Conservation (phyloP, 2,329 filamentous ascomycete genomes). For the Aureobasidium sp. region DNA sequence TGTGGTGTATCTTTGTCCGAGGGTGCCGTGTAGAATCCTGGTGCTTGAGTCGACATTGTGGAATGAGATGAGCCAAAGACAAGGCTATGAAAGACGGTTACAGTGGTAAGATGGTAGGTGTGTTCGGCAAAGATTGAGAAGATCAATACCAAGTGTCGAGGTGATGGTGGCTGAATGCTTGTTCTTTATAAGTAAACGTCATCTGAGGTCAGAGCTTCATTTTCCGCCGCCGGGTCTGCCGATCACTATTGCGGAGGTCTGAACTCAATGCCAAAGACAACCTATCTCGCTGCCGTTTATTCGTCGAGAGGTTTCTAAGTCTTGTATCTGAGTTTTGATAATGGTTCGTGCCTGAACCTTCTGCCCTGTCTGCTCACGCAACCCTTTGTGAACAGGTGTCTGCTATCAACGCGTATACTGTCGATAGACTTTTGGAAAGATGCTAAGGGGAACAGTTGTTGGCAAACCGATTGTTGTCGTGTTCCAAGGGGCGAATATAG, state of each 20-base stretch:
- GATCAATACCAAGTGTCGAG: neutral
- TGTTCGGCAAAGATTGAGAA: neutral
- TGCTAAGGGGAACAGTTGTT: neutral
- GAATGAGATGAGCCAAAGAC: neutral
- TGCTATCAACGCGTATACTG: neutral
- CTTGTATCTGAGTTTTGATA: neutral
- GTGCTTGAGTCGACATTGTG: conserved; percentile 19
- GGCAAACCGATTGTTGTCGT: neutral
- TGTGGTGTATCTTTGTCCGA: conserved; percentile 21
- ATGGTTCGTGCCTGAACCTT: neutral
- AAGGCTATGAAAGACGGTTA: neutral
- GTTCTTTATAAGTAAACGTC: neutral
- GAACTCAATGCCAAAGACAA: neutral
- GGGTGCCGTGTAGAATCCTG: conserved; percentile 17
- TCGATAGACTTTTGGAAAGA: neutral
- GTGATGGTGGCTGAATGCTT: neutral
- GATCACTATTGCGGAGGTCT: neutral
- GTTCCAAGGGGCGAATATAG: neutral
- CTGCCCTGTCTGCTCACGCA: neutral
- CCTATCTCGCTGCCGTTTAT: neutral
- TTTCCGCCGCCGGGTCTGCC: neutral
- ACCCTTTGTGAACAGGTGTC: neutral
- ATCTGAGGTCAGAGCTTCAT: conserved; percentile 3
- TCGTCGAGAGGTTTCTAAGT: neutral
- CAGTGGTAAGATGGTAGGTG: neutral